Evolutionary conservation across 768 basidiomycete species (phyloP), one percentile per base, ranked within the genome.

Genomic region (Naematelia aurantialba): DNA sequence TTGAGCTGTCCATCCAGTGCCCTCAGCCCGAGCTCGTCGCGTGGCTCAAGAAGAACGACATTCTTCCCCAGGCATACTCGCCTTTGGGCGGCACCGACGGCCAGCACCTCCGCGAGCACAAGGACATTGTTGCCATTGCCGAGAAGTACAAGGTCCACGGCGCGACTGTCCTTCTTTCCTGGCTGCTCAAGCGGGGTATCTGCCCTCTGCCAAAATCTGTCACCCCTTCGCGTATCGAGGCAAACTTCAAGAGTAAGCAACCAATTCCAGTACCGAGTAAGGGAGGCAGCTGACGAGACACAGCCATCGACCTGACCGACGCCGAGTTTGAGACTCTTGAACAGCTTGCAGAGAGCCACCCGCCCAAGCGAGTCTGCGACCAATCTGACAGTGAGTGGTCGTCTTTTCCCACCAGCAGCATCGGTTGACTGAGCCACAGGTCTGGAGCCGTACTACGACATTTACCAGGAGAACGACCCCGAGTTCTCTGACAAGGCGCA

Each of bases 201-300:
- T 79, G 86, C 56, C 86, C 86, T 5, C 80, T 90, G 11, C 87
- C 89, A 1, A 91, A 89, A 81, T 87, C 85, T 62, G 87, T 89
- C 13, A 85, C 84, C 2, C 80, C 86, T 11, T 81, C 82, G 45
- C 83, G 87, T 26, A 80, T 91, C 30, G 78, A 81, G 56, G 87
- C 88, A 73, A 90, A 91, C 79, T 77, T 85, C 44, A 68, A 72
- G 62, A 64, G 69, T 71, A 55, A 57, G 69, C 61, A n/a, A 4
- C 25, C 3, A 4, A 29, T 4, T 5, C n/a, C 12, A 19, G 42
- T 52, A n/a, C n/a, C n/a, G n/a, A n/a, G n/a, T n/a, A n/a, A n/a
- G n/a, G n/a, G n/a, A n/a, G n/a, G n/a, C n/a, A n/a, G n/a, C n/a
- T n/a, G n/a, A n/a, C 61, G 25, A 61, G 26, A 14, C 10, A 4